Evolutionary conservation across 495 filamentous ascomycete genomes (phyloP), one percentile per base, ranked within the genome.

Genomic region (Durotheca rogersii): DNA sequence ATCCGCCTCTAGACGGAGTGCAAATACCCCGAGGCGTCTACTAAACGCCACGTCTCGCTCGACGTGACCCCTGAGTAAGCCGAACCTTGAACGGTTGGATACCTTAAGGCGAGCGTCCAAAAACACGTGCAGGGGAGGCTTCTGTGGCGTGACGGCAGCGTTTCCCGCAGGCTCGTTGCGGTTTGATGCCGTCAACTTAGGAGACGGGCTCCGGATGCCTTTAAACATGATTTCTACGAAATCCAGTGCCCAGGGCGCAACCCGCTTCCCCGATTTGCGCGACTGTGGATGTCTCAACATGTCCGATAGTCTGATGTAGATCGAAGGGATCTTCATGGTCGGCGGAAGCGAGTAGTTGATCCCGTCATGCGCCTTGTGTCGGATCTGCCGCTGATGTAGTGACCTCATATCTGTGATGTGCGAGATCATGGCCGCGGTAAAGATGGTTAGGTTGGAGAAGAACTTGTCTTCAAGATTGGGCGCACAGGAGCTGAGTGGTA

Each of bases 31-130:
- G 1, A 69, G 67, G 2, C 58, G 54, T 9, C 72, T 65, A 48
- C 82, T 73, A 62, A 86, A 86, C 5, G 71, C 69, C 33, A 88
- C 74, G 51, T 86, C 78, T 4, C 70, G 68, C 49, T 85, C 83
- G 16, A 81, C 67, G 21, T 67, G 72, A 6, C 72, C 71, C 20
- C 72, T 68, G 17, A 85, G 73, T 6, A 72, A 67, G 12, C 64
- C 66, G 39, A 81, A 72, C 32, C 71, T 70, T 11, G 66, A 47
- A 14, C 62, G 50, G 16, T 63, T 44, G 14, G 62, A 58, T 17
- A 66, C 62, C 33, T 58, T 60, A 30, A 74, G 61, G 9, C 73
- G 67, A 17, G 74, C 75, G 32, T 71, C 66, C 5, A 70, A 60
- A 7, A 76, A 56, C 14, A 65, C 48, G 53, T 56, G 57, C 50